A percentile compares a stretch with the other conserved stretches of the same genome.
Evolutionary conservation across 176 grass and related monocot species (phyloP).

Genomic region (Lolium rigidum): DNA sequence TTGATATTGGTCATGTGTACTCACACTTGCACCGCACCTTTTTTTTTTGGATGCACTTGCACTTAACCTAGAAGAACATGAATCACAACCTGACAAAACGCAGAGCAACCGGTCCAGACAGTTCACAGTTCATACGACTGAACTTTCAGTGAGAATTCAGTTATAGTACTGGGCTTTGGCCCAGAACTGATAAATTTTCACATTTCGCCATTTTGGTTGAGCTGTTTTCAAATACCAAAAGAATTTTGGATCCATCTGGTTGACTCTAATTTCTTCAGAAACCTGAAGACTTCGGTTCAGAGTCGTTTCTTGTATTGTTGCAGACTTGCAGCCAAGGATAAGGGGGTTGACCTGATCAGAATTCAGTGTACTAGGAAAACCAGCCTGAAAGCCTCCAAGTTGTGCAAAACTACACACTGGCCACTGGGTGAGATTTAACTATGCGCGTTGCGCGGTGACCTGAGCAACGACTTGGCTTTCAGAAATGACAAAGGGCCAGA

Average conservation of each 20-base stretch:
- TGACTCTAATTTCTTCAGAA: background rate
- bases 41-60: background rate
- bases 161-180: background rate
- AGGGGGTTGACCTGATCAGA: background rate
- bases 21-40: background rate
- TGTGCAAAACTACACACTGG: background rate
- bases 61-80: background rate
- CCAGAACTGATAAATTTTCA: background rate
- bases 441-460: background rate
- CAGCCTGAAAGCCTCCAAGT: conserved; percentile 14
- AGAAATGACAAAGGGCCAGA: background rate
- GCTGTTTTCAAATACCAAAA: background rate
- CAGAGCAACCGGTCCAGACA: background rate
- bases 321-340: background rate
- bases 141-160: background rate
- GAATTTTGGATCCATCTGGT: background rate
- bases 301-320: background rate
- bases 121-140: background rate
- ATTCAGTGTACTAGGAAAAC: background rate
- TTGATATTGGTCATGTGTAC: background rate
- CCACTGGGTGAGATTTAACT: background rate
- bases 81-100: background rate
- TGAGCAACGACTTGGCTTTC: background rate
- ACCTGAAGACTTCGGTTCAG: background rate
- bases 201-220: background rate